Conservation (phyloP, 2,329 filamentous ascomycete genomes). For the Alternaria hordeiaustralica region DNA sequence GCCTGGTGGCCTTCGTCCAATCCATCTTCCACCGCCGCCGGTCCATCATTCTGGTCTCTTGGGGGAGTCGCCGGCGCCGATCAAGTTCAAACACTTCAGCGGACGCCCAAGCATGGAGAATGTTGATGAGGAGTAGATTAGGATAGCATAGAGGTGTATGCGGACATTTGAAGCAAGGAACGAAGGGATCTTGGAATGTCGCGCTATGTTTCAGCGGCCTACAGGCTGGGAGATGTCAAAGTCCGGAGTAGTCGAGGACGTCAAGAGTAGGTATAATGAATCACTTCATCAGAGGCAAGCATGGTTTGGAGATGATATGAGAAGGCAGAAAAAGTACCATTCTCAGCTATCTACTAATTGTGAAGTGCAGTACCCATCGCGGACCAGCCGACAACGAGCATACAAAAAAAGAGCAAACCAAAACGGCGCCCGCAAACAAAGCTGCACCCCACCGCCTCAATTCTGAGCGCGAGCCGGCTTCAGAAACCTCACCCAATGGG, state of each 20-base stretch:
- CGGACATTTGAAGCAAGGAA: not conserved
- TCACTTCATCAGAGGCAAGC: not conserved
- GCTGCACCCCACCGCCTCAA: not conserved
- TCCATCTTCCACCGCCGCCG: not conserved
- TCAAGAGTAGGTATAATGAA: not conserved
- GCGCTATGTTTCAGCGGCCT: not conserved
- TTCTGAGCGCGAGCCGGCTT: not conserved
- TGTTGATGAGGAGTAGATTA: not conserved
- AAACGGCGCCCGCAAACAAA: not conserved
- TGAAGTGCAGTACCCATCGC: not conserved
- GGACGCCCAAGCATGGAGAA: too few species aligned
- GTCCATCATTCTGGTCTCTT: conserved; percentile 6
- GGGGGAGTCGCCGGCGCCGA: conserved; percentile 7
- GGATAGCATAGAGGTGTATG: not conserved
- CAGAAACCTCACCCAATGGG: not conserved
- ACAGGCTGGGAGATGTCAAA: not conserved
- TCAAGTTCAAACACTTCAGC: not conserved
- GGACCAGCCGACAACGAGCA: conserved; percentile 1
- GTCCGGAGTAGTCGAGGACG: not conserved
- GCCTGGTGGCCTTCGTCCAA: not conserved
- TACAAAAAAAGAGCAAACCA: not conserved
- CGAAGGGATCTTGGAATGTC: not conserved
- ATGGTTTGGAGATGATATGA: not conserved
- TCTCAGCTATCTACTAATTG: not conserved
- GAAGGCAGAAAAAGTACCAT: not conserved